Evolutionary conservation across 345 rosid species (phyloP).

Genomic region (Eucalyptus sp.): DNA sequence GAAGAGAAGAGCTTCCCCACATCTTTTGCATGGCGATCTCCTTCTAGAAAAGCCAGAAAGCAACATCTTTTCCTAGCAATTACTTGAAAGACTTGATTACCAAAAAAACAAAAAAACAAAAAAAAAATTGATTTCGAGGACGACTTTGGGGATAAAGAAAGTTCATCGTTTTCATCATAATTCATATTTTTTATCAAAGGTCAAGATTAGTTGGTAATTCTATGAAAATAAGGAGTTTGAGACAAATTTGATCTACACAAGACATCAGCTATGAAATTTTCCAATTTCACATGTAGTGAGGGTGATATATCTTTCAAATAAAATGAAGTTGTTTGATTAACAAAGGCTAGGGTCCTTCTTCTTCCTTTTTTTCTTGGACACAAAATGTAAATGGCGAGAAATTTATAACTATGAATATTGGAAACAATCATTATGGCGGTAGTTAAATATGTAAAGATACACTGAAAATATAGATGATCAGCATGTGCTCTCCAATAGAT

Average conservation of each 20-base stretch:
- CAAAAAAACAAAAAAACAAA: neutral
- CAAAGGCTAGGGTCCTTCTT: neutral
- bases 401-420: neutral
- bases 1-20: neutral
- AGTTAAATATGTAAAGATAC: neutral
- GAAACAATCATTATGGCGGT: neutral
- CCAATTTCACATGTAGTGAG: neutral
- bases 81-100: neutral
- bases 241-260: neutral
- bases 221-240: neutral
- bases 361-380: rapidly evolving
- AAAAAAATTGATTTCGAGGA: neutral
- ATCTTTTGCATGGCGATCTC: too few species aligned
- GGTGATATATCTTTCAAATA: neutral
- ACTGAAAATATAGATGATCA: neutral
- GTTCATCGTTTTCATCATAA: neutral
- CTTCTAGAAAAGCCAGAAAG: neutral
- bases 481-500: neutral
- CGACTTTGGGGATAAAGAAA: neutral
- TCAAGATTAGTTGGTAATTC: neutral
- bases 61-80: neutral
- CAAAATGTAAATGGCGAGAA: neutral
- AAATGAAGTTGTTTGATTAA: neutral
- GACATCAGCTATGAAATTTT: neutral
- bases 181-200: neutral